A percentile compares a stretch with the other conserved stretches of the same genome.
These are phyloP conservation scores for Botrytis fragariae DNA, from an alignment of 2,329 filamentous ascomycete genomes.

Conservation along the genomic window DNA sequence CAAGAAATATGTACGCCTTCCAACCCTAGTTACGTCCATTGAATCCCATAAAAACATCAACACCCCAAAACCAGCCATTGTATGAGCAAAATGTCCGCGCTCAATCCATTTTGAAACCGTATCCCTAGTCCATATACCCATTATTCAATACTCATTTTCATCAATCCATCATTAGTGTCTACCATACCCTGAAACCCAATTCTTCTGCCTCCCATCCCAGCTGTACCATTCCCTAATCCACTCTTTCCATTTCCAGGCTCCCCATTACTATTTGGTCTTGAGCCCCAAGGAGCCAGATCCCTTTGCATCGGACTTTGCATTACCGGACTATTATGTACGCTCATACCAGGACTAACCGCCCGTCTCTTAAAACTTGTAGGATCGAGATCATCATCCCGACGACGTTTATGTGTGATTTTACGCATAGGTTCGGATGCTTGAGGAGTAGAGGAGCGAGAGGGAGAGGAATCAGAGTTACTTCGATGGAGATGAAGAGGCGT, in stretches of 20 bases:
- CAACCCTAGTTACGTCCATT: not conserved
- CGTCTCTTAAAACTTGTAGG: constrained; percentile 83
- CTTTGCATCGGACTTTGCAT: constrained; percentile 79
- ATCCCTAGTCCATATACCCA: not conserved
- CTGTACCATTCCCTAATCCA: constrained; percentile 26
- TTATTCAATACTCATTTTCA: constrained; percentile 95
- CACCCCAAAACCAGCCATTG: not conserved
- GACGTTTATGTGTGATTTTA: constrained; percentile 77
- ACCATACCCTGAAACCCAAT: constrained; percentile 90
- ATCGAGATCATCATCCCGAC: constrained; percentile 88
- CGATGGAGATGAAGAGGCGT: constrained; percentile 33
- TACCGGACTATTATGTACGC: constrained; percentile 84
- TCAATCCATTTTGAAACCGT: not conserved
- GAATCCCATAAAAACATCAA: not conserved
- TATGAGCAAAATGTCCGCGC: not conserved
- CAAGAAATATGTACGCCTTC: not conserved
- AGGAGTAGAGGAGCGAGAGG: constrained; percentile 37
- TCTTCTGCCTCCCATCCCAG: constrained; percentile 47
- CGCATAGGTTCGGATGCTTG: constrained; percentile 70
- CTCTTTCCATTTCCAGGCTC: constrained; percentile 44
- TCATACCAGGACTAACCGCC: constrained; percentile 88
- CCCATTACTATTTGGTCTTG: constrained; percentile 58
- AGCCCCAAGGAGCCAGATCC: constrained; percentile 70
- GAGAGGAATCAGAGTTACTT: constrained; percentile 31
- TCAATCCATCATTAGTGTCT: constrained; percentile 90